Conservation (phyloP, 768 basidiomycete species). For the Agaricus bisporus region DNA sequence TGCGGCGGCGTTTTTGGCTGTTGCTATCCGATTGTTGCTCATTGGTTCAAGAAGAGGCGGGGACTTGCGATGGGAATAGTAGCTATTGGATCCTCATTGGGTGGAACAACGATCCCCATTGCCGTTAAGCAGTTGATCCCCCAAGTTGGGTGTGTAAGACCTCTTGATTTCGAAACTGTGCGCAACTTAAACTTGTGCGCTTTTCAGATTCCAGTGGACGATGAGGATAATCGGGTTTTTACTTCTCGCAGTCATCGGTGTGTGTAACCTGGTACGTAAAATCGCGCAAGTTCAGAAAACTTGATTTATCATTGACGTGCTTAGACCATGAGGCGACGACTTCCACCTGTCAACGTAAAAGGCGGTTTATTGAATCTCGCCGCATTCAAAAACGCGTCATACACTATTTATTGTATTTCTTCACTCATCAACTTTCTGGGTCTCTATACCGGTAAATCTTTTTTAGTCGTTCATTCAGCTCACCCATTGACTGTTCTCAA, state of each 20-base stretch:
- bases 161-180: not conserved
- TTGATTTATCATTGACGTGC: not conserved
- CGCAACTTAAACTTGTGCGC: not conserved
- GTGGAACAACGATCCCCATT: constrained; percentile 66
- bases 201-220: constrained; percentile 68
- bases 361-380: constrained; percentile 55
- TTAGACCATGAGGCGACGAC: constrained; percentile 41
- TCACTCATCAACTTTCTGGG: constrained; percentile 60
- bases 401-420: constrained; percentile 51
- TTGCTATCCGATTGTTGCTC: constrained; percentile 51
- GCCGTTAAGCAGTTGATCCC: constrained; percentile 49
- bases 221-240: constrained; percentile 67
- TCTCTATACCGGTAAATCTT: constrained; percentile 50
- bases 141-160: constrained; percentile 29
- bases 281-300: not conserved
- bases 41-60: constrained; percentile 67
- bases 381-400: constrained; percentile 49
- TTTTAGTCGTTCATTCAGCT: not conserved
- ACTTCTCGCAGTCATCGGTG: constrained; percentile 41
- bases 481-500: constrained; percentile 15
- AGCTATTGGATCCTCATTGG: constrained; percentile 62
- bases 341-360: constrained; percentile 44
- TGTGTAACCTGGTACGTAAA: constrained; percentile 43
- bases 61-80: constrained; percentile 57
- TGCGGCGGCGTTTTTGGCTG: constrained; percentile 61